These are phyloP conservation scores for Picea mariana DNA, from an alignment of 83 land plant species.

Conservation along the genomic window DNA sequence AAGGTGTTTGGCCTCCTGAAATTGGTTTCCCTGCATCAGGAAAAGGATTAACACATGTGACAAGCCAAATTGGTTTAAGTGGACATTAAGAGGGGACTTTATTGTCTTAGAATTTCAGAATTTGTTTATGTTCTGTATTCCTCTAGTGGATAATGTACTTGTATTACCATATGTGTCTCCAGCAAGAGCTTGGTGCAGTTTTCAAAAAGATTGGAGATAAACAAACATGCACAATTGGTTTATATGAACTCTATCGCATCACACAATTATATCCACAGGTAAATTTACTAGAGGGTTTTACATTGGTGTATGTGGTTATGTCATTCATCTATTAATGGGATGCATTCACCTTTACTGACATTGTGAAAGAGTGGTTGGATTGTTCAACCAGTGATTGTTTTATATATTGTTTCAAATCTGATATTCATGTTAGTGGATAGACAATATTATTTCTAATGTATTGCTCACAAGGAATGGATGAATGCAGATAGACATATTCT, in stretches of 20 bases:
- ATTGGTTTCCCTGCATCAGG: no score
- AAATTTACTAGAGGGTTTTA: neutral
- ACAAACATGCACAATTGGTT: conserved; percentile 95
- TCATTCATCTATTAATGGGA: neutral
- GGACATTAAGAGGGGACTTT: no score
- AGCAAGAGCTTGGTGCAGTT: conserved; percentile 99
- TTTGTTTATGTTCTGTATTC: neutral
- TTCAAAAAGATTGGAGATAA: conserved; percentile 99
- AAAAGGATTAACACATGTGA: no score
- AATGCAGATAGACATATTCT: conserved; percentile 93
- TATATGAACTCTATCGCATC: conserved; percentile 95
- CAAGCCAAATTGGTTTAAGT: no score
- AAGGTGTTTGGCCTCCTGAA: no score
- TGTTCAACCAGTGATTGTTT: neutral
- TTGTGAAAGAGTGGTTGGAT: neutral
- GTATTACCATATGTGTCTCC: neutral
- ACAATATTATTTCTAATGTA: neutral
- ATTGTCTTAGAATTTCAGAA: no score
- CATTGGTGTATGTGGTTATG: neutral
- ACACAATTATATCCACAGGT: conserved; percentile 98
- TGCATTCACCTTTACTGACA: neutral
- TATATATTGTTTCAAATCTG: no score
- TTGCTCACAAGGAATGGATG: neutral
- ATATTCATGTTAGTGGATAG: neutral
- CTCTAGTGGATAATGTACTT: neutral